These are phyloP conservation scores for Anacardium occidentale DNA, from an alignment of 345 rosid species.

Conservation along the genomic window DNA sequence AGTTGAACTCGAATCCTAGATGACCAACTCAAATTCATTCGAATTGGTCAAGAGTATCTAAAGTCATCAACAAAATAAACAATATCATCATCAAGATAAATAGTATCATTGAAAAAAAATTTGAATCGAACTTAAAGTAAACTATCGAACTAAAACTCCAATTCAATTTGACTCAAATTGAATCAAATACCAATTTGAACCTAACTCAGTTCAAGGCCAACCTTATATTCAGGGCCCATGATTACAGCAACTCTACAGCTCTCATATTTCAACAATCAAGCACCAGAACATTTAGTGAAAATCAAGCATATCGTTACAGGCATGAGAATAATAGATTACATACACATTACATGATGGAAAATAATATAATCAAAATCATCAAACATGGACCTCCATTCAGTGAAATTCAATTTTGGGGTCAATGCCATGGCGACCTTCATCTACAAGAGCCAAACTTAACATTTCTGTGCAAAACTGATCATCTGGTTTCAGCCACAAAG, in stretches of 20 bases:
- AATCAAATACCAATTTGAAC: no score
- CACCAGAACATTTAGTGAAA: not conserved
- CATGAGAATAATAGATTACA: constrained; percentile 4
- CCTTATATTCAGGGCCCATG: not conserved
- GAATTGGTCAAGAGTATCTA: no score
- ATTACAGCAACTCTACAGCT: not conserved
- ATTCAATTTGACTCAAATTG: no score
- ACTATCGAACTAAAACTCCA: no score
- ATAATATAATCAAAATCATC: constrained; percentile 5
- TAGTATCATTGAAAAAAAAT: no score
- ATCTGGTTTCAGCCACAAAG: constrained; percentile 74
- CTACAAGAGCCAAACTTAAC: constrained; percentile 71
- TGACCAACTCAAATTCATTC: no score
- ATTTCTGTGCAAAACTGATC: constrained; percentile 88
- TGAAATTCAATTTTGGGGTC: constrained; percentile 54
- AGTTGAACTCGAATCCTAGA: no score
- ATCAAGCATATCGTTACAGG: not conserved
- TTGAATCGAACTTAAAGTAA: no score
- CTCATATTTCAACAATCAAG: not conserved
- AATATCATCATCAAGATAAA: no score
- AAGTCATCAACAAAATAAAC: no score
- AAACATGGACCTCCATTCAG: constrained; percentile 19
- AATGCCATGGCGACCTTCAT: constrained; percentile 64
- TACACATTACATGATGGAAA: not conserved
- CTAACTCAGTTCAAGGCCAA: no score